A percentile compares a stretch with the other conserved stretches of the same genome.
Conservation (phyloP, 75 land plant genomes). For the Pinus taeda region DNA sequence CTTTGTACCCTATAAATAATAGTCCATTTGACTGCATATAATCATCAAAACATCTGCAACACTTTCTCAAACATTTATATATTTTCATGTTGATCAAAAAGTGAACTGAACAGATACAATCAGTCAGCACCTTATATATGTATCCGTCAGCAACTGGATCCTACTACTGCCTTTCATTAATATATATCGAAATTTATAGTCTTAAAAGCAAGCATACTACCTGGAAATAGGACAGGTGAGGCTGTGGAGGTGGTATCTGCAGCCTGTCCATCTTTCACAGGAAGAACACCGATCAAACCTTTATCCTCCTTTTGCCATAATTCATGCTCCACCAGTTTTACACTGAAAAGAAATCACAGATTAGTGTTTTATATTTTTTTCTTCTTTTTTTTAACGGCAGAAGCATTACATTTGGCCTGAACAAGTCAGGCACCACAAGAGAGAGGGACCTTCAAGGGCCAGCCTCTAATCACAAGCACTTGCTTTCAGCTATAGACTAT, state of each 20-base stretch:
- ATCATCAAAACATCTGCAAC: neutral
- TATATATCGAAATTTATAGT: neutral
- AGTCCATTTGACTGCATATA: neutral
- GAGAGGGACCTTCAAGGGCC: too few relatives aligned
- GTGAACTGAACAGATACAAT: too few relatives aligned
- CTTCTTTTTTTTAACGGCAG: too few relatives aligned
- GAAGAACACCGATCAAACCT: slow-evolving; percentile 87
- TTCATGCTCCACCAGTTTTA: slow-evolving; percentile 91
- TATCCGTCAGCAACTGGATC: neutral
- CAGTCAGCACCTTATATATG: too few relatives aligned
- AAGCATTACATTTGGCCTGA: too few relatives aligned
- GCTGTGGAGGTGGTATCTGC: slow-evolving; percentile 13
- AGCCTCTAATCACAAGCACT: too few relatives aligned
- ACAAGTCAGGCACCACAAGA: too few relatives aligned
- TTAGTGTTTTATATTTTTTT: too few relatives aligned
- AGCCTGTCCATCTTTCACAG: slow-evolving; percentile 60
- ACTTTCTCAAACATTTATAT: too few relatives aligned
- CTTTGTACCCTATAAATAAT: too few relatives aligned
- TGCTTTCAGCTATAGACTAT: too few relatives aligned
- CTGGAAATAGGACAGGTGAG: slow-evolving; percentile 27
- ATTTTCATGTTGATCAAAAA: too few relatives aligned
- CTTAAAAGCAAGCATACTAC: slow-evolving; percentile 14
- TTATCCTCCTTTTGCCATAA: slow-evolving; percentile 95
- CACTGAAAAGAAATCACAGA: slow-evolving; percentile 36
- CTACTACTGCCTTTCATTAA: neutral